phyloP scores from a whole-genome alignment of 345 rosid genomes.

The Iberis pinnata region DNA sequence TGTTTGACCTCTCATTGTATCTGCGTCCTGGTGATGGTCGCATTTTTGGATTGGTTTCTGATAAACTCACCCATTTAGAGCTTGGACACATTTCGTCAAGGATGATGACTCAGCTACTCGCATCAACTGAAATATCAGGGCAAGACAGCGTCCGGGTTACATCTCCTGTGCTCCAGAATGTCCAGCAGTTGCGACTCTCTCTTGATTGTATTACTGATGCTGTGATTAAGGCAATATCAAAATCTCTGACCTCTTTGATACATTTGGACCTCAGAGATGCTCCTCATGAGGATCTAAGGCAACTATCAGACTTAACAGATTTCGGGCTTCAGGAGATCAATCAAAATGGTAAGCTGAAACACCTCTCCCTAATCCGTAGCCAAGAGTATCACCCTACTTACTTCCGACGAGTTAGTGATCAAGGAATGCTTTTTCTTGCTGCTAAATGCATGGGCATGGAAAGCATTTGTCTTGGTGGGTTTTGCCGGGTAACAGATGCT shows the following conservation, averaged over 20 bases:
- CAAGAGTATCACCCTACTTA: conserved; percentile 62
- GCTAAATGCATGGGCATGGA: conserved; percentile 72
- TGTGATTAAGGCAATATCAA: conserved; percentile 63
- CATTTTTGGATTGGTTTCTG: conserved; percentile 66
- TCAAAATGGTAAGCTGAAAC: conserved; percentile 65
- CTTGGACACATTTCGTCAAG: conserved; percentile 73
- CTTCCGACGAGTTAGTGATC: conserved; percentile 82
- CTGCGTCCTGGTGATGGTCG: conserved; percentile 55
- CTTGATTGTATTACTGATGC: conserved; percentile 75
- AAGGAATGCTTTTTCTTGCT: conserved; percentile 85
- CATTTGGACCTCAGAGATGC: conserved; percentile 88
- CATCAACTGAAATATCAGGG: conserved; percentile 36
- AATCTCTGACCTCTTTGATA: conserved; percentile 51
- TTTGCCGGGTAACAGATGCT: conserved; percentile 80
- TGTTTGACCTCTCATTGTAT: conserved; percentile 72
- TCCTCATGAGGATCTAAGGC: conserved; percentile 59
- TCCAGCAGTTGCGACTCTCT: conserved; percentile 64
- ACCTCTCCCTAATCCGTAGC: conserved; percentile 72
- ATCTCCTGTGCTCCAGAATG: conserved; percentile 47
- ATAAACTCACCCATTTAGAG: conserved; percentile 72
- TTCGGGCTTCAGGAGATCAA: conserved; percentile 77
- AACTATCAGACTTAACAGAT: conserved; percentile 70
- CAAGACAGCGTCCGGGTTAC: conserved; percentile 28
- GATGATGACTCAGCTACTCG: conserved; percentile 66
- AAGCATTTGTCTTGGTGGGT: conserved; percentile 82